phyloP scores from a whole-genome alignment of 768 basidiomycete genomes.

The Panaeolus papilionaceus region DNA sequence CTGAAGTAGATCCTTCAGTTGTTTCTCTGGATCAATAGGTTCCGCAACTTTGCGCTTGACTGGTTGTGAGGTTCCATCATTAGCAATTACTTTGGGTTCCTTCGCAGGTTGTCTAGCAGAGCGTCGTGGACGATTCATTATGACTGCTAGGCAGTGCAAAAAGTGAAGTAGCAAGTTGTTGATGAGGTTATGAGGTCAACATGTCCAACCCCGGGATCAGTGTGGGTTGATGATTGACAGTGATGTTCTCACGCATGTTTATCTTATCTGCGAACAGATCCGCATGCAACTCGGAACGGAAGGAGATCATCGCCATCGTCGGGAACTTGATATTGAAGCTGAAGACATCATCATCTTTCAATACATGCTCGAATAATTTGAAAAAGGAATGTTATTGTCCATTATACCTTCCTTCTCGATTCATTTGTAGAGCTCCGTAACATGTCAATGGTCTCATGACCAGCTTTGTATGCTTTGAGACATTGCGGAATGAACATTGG shows the following conservation, averaged over 20 bases:
- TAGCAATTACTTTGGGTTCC: constrained; percentile 5
- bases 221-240: constrained; percentile 14
- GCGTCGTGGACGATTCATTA: constrained; percentile 40
- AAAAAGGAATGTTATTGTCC: background rate
- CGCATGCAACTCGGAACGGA: constrained; percentile 6
- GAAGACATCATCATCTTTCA: background rate
- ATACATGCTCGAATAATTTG: background rate
- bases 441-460: background rate
- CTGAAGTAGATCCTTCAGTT: constrained; percentile 47
- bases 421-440: background rate
- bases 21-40: constrained; percentile 36
- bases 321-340: background rate
- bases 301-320: background rate
- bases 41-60: constrained; percentile 33
- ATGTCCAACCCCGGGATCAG: background rate
- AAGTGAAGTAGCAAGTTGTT: constrained; percentile 4
- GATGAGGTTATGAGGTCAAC: constrained; percentile 8
- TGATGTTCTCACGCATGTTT: background rate
- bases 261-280: constrained; percentile 13
- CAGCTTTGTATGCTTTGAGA: background rate
- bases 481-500: constrained; percentile 2
- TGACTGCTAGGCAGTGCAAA: constrained; percentile 18
- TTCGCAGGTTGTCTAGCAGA: constrained; percentile 29
- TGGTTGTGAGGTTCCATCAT: constrained; percentile 16
- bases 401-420: background rate